These are phyloP conservation scores for Kodamaea sagamina DNA, from an alignment of 805 yeast species.

Conservation along the genomic window DNA sequence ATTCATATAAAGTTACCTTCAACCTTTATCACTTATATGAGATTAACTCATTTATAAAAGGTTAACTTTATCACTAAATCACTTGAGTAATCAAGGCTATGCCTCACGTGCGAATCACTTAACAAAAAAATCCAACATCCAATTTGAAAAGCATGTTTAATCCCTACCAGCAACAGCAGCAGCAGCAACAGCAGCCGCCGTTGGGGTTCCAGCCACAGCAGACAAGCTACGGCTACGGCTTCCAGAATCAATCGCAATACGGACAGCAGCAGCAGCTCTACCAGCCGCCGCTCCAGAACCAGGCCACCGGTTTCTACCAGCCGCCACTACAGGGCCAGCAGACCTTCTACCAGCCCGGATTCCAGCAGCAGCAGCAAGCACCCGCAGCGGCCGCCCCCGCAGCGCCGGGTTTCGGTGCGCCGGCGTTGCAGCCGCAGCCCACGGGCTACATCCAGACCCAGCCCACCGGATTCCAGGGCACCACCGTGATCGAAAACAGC, in stretches of 20 bases:
- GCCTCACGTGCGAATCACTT: not conserved
- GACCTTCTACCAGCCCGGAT: slow-evolving; percentile 28
- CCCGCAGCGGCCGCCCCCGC: slow-evolving; percentile 10
- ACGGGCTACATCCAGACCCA: slow-evolving; percentile 43
- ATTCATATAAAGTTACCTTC: too few species aligned
- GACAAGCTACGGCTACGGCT: slow-evolving; percentile 24
- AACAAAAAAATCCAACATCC: slow-evolving; percentile 3
- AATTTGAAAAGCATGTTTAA: slow-evolving; percentile 35
- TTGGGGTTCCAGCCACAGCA: slow-evolving; percentile 26
- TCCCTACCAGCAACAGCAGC: slow-evolving; percentile 40
- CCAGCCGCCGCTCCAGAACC: slow-evolving; percentile 32
- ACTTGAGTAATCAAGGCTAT: too few species aligned
- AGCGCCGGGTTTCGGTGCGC: slow-evolving; percentile 7
- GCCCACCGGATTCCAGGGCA: slow-evolving; percentile 48
- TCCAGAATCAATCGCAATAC: slow-evolving; percentile 6
- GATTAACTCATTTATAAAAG: too few species aligned
- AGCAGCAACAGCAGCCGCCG: slow-evolving; percentile 23
- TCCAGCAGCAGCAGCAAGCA: slow-evolving; percentile 5
- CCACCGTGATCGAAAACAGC: slow-evolving; percentile 50
- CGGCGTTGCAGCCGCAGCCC: slow-evolving; percentile 29
- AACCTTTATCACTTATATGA: too few species aligned
- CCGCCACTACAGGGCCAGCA: slow-evolving; percentile 25
- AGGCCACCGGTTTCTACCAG: slow-evolving; percentile 21
- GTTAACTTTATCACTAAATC: too few species aligned
- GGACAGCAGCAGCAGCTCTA: slow-evolving; percentile 13